phyloP scores from a whole-genome alignment of 2,329 filamentous ascomycete species.

The Pestalotiopsis sp. region DNA sequence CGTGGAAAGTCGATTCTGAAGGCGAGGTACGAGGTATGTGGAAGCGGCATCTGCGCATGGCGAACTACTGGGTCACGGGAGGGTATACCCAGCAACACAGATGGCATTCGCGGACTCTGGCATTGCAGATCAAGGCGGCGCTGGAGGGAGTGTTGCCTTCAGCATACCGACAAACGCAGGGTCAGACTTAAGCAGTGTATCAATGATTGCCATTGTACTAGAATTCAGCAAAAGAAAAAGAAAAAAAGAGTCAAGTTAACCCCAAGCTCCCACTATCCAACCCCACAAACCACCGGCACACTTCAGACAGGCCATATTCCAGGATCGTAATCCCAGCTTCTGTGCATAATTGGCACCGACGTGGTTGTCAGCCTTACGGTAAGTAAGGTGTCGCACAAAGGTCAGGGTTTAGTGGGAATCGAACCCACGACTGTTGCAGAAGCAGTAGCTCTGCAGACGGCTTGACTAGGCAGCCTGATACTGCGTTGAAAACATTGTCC shows the following conservation, averaged over 20 bases:
- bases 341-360: neutral
- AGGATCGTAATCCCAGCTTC: neutral
- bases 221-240: neutral
- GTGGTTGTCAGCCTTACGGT: neutral
- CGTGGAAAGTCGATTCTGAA: conserved; percentile 44
- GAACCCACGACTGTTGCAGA: neutral
- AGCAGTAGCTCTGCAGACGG: neutral
- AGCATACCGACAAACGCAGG: conserved; percentile 26
- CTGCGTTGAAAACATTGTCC: neutral
- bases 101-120: conserved; percentile 41
- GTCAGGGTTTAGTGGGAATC: neutral
- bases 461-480: neutral
- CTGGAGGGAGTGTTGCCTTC: conserved; percentile 36
- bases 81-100: conserved; percentile 36
- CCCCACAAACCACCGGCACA: neutral
- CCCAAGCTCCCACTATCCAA: neutral
- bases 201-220: neutral
- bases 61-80: conserved; percentile 39
- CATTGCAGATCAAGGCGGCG: conserved; percentile 41
- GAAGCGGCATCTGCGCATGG: conserved; percentile 34
- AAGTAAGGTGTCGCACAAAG: neutral
- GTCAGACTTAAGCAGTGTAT: no score
- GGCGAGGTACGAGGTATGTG: conserved; percentile 44
- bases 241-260: neutral
- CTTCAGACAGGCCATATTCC: neutral